Evolutionary conservation across 2,329 filamentous ascomycete genomes (phyloP).

Genomic region (Colletotrichum agaves): DNA sequence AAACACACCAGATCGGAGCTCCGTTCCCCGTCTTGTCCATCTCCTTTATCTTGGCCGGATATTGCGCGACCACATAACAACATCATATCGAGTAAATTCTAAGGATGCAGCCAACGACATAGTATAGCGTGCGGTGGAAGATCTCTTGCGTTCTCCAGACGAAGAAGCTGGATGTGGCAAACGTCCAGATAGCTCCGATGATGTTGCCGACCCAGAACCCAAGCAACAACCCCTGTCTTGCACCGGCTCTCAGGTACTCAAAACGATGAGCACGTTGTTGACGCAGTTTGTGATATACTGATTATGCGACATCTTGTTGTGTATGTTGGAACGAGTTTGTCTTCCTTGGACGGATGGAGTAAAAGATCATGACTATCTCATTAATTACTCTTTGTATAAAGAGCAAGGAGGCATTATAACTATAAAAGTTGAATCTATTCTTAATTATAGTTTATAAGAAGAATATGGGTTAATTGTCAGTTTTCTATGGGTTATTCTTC

Average conservation of each 20-base stretch:
- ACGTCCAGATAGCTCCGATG: constrained; percentile 21
- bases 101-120: not conserved
- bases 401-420: too few relatives aligned
- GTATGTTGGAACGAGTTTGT: too few relatives aligned
- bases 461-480: too few relatives aligned
- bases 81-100: constrained; percentile 11
- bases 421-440: too few relatives aligned
- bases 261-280: constrained; percentile 32
- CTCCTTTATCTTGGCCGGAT: constrained; percentile 8
- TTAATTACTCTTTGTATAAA: too few relatives aligned
- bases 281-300: too few relatives aligned
- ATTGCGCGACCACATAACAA: constrained; percentile 1
- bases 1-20: constrained; percentile 3
- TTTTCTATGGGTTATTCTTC: too few relatives aligned
- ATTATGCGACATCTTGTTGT: too few relatives aligned
- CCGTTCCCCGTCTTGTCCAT: constrained; percentile 6
- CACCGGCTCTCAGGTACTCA: constrained; percentile 31
- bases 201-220: constrained; percentile 29
- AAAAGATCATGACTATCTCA: too few relatives aligned
- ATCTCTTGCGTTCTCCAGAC: constrained; percentile 4
- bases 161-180: not conserved
- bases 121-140: constrained; percentile 2
- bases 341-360: too few relatives aligned
- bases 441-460: too few relatives aligned
- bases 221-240: constrained; percentile 27